Conservation (phyloP, 2,329 filamentous ascomycete genomes). For the Coniella lustricola region DNA sequence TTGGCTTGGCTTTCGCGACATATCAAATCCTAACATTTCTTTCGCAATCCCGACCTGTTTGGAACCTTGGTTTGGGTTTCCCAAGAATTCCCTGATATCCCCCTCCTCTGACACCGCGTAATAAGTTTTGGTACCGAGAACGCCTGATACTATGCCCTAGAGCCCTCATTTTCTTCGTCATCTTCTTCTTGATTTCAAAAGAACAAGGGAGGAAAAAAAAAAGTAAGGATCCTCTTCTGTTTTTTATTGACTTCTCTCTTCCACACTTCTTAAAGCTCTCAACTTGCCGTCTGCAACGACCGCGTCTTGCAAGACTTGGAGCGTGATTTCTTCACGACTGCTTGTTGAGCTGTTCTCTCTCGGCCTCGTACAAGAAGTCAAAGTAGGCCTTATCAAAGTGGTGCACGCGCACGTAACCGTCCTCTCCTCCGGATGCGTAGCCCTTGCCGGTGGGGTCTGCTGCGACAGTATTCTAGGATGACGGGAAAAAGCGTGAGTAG, state of each 20-base stretch:
- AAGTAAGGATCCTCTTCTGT: conserved; percentile 2
- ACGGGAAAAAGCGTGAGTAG: not conserved
- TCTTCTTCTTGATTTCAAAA: no score
- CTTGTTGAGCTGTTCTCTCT: conserved; percentile 65
- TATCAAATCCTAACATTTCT: conserved; percentile 8
- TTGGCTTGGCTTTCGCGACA: conserved; percentile 9
- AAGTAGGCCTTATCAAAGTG: conserved; percentile 99
- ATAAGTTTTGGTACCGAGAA: conserved; percentile 10
- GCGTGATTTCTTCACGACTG: conserved; percentile 24
- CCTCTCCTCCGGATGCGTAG: conserved; percentile 94
- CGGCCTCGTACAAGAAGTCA: conserved; percentile 98
- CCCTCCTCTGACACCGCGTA: not conserved
- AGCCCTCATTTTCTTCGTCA: conserved; percentile 4
- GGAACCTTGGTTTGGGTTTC: not conserved
- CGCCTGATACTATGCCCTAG: conserved; percentile 16
- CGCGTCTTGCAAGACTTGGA: not conserved
- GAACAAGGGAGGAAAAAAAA: conserved; percentile 7
- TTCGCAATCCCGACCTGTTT: not conserved
- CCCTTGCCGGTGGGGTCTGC: conserved; percentile 85
- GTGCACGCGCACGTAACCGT: conserved; percentile 96
- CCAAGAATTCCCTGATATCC: conserved; percentile 3
- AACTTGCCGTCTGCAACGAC: no score
- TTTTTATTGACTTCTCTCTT: not conserved
- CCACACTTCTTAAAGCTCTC: not conserved
- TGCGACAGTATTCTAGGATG: conserved; percentile 78